Base-by-base conservation (phyloP, 2,329 filamentous ascomycete genomes). In the Sporothrix pseudoabietina region DNA sequence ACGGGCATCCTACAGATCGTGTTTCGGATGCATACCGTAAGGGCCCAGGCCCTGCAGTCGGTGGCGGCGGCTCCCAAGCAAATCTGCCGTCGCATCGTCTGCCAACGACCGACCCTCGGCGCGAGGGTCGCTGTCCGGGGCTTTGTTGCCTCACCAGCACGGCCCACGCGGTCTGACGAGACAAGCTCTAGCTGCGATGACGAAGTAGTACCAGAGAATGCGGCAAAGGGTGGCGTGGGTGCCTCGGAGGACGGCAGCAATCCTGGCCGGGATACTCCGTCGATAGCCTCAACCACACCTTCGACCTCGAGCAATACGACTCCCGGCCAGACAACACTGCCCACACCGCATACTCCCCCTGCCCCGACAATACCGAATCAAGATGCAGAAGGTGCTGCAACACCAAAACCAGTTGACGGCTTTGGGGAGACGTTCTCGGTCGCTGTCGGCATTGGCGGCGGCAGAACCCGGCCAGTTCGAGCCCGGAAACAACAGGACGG, bases 11-110 rank as follows among this genome's bases (percentile, higher is more conserved):
- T n/a, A 59, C 26, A 39, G 65, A 2, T 57, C 54, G 59, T 32
- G 54, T 68, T 76, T 72, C 77, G 77, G 77, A 79, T 79, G 78
- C 76, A 78, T 77, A 66, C 71, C 63, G 74, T 75, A 74, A 74
- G 77, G 77, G 74, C 74, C 59, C 75, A 76, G 71, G 78, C 76
- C 76, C 77, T 78, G 74, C 76, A 73, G 68, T 71, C 75, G 73
- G 75, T 65, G 66, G 72, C 74, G 59, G 55, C 71, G 30, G 72
- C 63, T 30, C 44, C 74, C 12, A 55, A 52, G 57, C 74, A 12
- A 61, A 69, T 55, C 14, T 52, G 69, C n/a, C 59, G 52, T 16
- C 61, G 65, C 49, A 14, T 73, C n/a, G 54, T 44, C 55, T 4
- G 30, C 30, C 47, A 30, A 8, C 57, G 68, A 12, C 61, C 35